phyloP scores from a whole-genome alignment of 192 early-diverging fungal species.

The Backusella tarrabulga region DNA sequence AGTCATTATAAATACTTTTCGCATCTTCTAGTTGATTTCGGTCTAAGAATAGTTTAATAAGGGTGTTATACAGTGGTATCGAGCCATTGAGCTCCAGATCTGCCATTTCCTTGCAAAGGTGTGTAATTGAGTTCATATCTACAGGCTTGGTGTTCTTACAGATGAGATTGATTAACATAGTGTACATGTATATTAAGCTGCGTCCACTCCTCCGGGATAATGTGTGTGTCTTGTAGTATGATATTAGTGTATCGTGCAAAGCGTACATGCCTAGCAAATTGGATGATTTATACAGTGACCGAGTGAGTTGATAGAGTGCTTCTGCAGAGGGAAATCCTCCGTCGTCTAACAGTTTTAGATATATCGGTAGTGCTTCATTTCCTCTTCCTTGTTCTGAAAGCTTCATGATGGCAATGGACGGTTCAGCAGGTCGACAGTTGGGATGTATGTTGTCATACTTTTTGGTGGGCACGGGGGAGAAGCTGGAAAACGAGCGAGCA shows the following conservation, averaged over 20 bases:
- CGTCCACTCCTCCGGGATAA: neutral
- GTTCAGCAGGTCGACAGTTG: neutral
- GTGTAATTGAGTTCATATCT: constrained; percentile 8
- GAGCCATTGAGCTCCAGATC: neutral
- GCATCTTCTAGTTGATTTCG: neutral
- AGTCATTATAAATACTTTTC: constrained; percentile 1
- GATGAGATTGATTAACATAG: constrained; percentile 18
- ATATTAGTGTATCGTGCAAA: constrained; percentile 5
- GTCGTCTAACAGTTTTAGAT: constrained; percentile 1
- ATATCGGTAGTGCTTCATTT: constrained; percentile 4
- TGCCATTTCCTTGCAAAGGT: constrained; percentile 13
- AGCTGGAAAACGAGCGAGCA: neutral
- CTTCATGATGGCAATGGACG: neutral
- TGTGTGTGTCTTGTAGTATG: neutral
- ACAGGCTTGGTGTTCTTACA: neutral
- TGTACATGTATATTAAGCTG: constrained; percentile 12
- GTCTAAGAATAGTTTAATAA: constrained; percentile 3
- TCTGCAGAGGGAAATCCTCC: constrained; percentile 13
- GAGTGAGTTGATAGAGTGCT: constrained; percentile 16
- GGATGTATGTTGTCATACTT: neutral
- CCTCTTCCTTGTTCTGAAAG: neutral
- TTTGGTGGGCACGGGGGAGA: neutral
- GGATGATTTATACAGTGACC: neutral
- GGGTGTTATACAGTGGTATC: constrained; percentile 8
- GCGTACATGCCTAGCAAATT: constrained; percentile 14